Percentiles rank a stretch among this genome's conserved stretches.
Evolutionary conservation across 139 green algal species (phyloP).

Genomic region (Closterium sp.): DNA sequence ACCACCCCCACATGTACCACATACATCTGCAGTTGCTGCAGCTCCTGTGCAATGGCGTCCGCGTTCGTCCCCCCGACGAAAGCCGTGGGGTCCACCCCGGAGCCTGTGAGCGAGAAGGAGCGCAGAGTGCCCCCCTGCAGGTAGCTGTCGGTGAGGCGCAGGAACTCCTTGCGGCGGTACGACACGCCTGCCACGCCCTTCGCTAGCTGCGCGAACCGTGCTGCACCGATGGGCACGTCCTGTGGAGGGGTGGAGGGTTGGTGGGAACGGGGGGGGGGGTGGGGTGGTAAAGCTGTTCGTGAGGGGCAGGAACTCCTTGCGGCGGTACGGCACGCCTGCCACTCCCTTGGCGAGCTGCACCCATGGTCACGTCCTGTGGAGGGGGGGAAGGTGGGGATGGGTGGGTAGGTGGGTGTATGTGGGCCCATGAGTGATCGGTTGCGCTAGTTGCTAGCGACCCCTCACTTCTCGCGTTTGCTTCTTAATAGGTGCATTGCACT

Average conservation of each 20-base stretch:
- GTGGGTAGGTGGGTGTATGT: not conserved
- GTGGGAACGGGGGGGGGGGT: too few relatives aligned
- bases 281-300: not conserved
- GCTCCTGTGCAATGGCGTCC: not conserved
- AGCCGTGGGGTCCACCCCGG: not conserved
- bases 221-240: conserved; percentile 22
- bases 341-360: conserved; percentile 6
- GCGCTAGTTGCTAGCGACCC: not conserved
- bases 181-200: conserved; percentile 9
- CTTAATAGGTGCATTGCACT: not conserved
- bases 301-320: conserved; percentile 29
- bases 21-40: not conserved
- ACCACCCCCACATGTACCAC: not conserved
- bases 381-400: not conserved
- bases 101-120: conserved; percentile 22
- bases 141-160: conserved; percentile 11
- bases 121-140: conserved; percentile 9
- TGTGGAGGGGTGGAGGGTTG: not conserved
- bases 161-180: conserved; percentile 35
- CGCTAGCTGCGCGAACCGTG: conserved; percentile 14
- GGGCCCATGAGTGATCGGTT: not conserved
- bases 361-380: conserved; percentile 16
- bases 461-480: not conserved
- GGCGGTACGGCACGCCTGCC: conserved; percentile 19
- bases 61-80: not conserved